Conservation (phyloP, 768 basidiomycete species). For the Boletus coccyginus region DNA sequence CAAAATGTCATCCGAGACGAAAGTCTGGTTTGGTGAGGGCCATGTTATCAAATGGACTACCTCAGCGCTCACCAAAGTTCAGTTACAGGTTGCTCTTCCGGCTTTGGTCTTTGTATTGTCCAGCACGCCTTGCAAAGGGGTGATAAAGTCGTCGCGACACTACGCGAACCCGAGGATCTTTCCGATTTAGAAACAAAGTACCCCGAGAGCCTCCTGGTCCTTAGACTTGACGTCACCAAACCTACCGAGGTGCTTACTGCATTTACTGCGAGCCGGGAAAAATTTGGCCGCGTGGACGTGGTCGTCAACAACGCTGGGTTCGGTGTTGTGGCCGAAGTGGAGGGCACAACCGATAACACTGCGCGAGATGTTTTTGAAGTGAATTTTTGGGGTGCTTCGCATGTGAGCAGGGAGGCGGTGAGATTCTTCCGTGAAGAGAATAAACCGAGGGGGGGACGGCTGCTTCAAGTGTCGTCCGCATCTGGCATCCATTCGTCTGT, state of each 20-base stretch:
- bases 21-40: conserved; percentile 24
- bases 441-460: conserved; percentile 35
- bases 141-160: conserved; percentile 42
- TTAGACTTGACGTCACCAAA: conserved; percentile 40
- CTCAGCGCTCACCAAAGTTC: background rate
- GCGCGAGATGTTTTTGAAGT: conserved; percentile 40
- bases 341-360: conserved; percentile 31
- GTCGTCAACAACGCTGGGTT: conserved; percentile 31
- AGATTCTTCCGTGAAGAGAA: conserved; percentile 24
- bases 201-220: conserved; percentile 32
- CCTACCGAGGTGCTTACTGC: conserved; percentile 30
- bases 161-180: conserved; percentile 37
- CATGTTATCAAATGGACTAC: background rate
- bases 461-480: conserved; percentile 37
- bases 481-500: conserved; percentile 24
- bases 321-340: conserved; percentile 32
- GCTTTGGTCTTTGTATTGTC: conserved; percentile 36
- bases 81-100: conserved; percentile 43
- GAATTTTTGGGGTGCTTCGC: conserved; percentile 44
- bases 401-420: conserved; percentile 36
- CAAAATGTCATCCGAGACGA: conserved; percentile 2
- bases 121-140: conserved; percentile 34
- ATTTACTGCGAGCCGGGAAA: conserved; percentile 30
- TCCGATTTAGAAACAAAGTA: conserved; percentile 25
- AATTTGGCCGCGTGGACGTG: conserved; percentile 31